Base-by-base conservation (phyloP, 2,329 filamentous ascomycete genomes). In the Pseudopyricularia javanii region DNA sequence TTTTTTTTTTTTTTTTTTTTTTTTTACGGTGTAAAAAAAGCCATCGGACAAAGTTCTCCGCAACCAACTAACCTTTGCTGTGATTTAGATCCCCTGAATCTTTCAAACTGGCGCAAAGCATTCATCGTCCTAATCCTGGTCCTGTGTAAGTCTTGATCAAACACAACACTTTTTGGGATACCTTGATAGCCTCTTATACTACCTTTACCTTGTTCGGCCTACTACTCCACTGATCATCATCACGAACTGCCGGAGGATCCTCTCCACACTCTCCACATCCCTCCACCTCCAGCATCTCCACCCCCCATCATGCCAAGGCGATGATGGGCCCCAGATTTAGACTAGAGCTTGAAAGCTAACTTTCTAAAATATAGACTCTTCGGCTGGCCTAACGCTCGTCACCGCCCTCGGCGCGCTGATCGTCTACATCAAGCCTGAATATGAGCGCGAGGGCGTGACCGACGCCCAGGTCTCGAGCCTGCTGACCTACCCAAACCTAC, bases 401-500 rank as follows among this genome's bases (percentile, higher is more conserved):
- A 50, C 48, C n/a, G 48, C 53, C 30, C 49, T 51, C 48, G 63
- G 62, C 40, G 58, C 61, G 8, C 54, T 66, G 1, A 60, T 62
- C 4, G 57, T 64, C 20, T 58, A 61, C 5, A 58, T 61, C 26
- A 59, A 61, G 49, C 32, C 60, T 49, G 62, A 66, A 55, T 68
- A 68, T 52, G 61, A 50, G 28, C 14, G 8, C 11, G 48, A 26
- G 11, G 48, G 48, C 17, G 28, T 45, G 4, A 45, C 50, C 12
- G 35, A 33, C 9, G 28, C 26, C 14, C 50, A 52, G 37, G 47
- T 52, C 40, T 52, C 35, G 32, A 35, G 22, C 7, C 54, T 70
- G n/a, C 59, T 63, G 1, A 70, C 66, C 0, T 65, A 67, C 40
- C 68, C 68, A 0, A 65, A 66, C 2, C 56, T 71, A 7, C 68